Percentiles rank a stretch among this genome's conserved stretches.
Evolutionary conservation across 164 flowering plant genomes (phyloP).

Genomic region (Platanus orientalis): DNA sequence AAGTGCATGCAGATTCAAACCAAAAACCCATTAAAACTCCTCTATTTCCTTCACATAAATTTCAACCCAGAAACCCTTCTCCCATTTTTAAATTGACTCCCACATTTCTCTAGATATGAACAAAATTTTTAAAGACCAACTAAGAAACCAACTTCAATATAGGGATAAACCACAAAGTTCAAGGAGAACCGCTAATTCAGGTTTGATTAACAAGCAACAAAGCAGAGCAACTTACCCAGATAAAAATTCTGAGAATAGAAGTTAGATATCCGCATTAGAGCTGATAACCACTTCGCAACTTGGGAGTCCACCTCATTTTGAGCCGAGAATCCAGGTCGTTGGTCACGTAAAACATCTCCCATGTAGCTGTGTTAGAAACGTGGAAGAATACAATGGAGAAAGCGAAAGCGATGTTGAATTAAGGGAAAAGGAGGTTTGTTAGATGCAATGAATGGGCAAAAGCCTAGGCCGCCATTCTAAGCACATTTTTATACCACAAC

Average conservation of each 20-base stretch:
- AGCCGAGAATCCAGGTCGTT: constrained; percentile 2
- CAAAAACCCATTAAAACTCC: neutral
- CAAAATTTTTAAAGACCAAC: neutral
- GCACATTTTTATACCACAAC: no score
- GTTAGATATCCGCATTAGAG: neutral
- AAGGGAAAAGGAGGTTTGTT: neutral
- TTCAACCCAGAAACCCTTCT: constrained; percentile 8
- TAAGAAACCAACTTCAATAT: neutral
- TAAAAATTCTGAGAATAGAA: neutral
- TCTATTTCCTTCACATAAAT: neutral
- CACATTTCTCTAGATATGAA: neutral
- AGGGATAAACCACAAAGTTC: neutral
- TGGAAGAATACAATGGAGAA: no score
- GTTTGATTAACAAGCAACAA: neutral
- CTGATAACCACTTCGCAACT: neutral
- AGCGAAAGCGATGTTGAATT: neutral
- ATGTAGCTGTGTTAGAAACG: neutral
- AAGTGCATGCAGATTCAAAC: neutral
- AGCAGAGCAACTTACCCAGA: neutral
- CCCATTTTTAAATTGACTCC: neutral
- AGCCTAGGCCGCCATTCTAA: neutral
- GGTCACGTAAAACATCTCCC: constrained; percentile 6
- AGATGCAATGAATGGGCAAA: neutral
- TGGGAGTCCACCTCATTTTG: neutral
- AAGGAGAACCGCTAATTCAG: neutral